phyloP scores from a whole-genome alignment of 2,329 filamentous ascomycete species.

The Aureobasidium sp. region DNA sequence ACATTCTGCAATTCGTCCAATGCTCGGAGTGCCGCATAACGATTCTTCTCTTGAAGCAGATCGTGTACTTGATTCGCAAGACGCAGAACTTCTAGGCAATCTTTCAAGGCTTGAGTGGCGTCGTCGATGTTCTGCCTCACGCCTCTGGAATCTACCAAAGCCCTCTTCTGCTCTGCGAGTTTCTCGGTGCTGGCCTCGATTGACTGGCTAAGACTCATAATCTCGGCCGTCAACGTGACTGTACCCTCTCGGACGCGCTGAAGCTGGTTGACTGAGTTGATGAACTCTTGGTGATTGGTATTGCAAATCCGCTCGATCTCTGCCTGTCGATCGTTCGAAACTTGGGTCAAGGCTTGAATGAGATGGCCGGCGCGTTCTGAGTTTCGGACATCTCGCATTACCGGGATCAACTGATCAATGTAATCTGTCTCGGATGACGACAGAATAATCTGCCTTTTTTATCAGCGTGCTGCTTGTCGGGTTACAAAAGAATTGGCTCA shows the following conservation, averaged over 20 bases:
- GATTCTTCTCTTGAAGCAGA: constrained; percentile 82
- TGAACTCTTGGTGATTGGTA: constrained; percentile 94
- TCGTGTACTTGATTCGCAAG: constrained; percentile 94
- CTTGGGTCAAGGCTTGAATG: constrained; percentile 69
- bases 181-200: constrained; percentile 94
- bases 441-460: constrained; percentile 66
- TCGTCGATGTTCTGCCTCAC: constrained; percentile 95
- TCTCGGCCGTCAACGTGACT: constrained; percentile 80
- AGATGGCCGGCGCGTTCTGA: constrained; percentile 67
- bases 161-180: constrained; percentile 88
- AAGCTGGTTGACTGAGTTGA: constrained; percentile 88
- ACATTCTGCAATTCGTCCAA: constrained; percentile 95
- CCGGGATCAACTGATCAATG: constrained; percentile 88
- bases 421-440: constrained; percentile 89
- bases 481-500: neutral
- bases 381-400: constrained; percentile 80
- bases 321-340: constrained; percentile 76
- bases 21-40: constrained; percentile 89
- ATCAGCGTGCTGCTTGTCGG: constrained; percentile 11
- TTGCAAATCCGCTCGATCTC: constrained; percentile 94
- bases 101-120: constrained; percentile 76
- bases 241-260: constrained; percentile 87
- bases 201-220: constrained; percentile 84
- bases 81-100: constrained; percentile 84
- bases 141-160: constrained; percentile 82